These are phyloP conservation scores for Pseudocercospora macadamiae DNA, from an alignment of 2,329 filamentous ascomycete species.

Conservation along the genomic window DNA sequence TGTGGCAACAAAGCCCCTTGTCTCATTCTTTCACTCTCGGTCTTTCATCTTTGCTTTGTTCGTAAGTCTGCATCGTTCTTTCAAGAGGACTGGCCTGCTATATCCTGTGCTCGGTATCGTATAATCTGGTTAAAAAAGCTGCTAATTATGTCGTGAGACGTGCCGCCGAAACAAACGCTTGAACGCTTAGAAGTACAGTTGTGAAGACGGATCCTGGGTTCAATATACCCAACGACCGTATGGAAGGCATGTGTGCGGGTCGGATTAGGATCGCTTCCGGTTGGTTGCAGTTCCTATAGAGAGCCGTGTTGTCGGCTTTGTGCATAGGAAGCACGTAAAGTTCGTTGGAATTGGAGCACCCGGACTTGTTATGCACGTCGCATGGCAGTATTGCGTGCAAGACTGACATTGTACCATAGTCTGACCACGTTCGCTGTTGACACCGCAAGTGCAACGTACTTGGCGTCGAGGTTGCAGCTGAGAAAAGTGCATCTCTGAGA, in stretches of 20 bases:
- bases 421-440: conserved; percentile 56
- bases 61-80: conserved; percentile 8
- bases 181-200: conserved; percentile 19
- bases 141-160: conserved; percentile 13
- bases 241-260: no score
- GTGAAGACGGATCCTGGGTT: not conserved
- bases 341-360: conserved; percentile 44
- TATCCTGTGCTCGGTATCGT: conserved; percentile 5
- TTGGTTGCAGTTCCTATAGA: conserved; percentile 4
- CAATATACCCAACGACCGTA: not conserved
- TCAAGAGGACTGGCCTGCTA: not conserved
- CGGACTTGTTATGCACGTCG: conserved; percentile 58
- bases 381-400: conserved; percentile 66
- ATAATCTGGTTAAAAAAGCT: conserved; percentile 8
- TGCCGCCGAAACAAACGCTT: conserved; percentile 13
- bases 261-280: conserved; percentile 7
- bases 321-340: conserved; percentile 58
- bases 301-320: conserved; percentile 26
- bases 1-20: conserved; percentile 19
- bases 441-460: conserved; percentile 62
- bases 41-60: conserved; percentile 10
- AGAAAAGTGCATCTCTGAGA: conserved; percentile 44
- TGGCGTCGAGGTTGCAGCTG: conserved; percentile 30
- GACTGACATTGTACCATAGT: conserved; percentile 66
- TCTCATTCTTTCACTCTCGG: conserved; percentile 11